These are phyloP conservation scores for Fistulinella prunicolor DNA, from an alignment of 768 basidiomycete species.

Conservation along the genomic window DNA sequence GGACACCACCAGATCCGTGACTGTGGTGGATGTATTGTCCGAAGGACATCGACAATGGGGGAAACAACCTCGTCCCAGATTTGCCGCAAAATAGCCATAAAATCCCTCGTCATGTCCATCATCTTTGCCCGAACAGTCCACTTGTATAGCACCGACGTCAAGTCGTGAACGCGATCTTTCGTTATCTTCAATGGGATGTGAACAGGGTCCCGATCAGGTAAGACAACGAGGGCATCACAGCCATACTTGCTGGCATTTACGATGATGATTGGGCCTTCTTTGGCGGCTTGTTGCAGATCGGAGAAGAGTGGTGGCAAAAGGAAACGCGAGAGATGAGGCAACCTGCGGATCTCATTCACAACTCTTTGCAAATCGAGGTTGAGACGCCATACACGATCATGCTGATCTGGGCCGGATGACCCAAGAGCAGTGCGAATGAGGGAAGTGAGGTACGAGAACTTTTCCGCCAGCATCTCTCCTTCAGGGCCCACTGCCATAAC, in stretches of 20 bases:
- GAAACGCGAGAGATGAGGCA: neutral
- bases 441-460: neutral
- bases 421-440: neutral
- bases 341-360: neutral
- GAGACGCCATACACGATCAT: neutral
- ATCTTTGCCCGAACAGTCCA: neutral
- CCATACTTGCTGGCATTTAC: no score
- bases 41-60: neutral
- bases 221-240: no score
- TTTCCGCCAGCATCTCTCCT: neutral
- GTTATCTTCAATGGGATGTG: neutral
- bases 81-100: neutral
- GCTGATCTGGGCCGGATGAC: neutral
- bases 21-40: neutral
- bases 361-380: neutral
- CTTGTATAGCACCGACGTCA: neutral
- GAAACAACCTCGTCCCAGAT: neutral
- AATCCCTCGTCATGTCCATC: neutral
- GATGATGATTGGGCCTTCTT: neutral
- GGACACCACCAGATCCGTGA: neutral
- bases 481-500: neutral
- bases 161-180: neutral
- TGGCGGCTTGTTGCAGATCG: neutral
- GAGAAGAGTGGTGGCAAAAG: neutral
- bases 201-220: no score